phyloP scores from a whole-genome alignment of 441 rosid genomes.

The Eutrema salsugineum region DNA sequence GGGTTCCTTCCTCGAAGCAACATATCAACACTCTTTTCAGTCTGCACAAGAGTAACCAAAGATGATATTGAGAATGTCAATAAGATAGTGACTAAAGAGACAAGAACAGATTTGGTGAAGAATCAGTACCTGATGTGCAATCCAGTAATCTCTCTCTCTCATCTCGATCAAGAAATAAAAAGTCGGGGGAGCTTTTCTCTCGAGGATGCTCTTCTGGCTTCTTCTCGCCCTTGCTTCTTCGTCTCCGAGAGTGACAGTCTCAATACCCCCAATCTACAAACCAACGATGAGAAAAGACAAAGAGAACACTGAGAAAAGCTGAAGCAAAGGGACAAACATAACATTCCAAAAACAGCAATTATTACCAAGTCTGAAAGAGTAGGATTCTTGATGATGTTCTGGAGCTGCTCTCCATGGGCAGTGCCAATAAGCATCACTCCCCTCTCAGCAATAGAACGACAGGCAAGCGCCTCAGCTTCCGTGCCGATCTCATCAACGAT shows the following conservation, averaged over 20 bases:
- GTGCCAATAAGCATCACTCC: conserved; percentile 69
- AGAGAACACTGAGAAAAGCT: not conserved
- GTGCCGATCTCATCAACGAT: conserved; percentile 72
- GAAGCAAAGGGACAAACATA: not conserved
- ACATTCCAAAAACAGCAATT: not conserved
- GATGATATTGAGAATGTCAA: not conserved
- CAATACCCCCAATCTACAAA: conserved; percentile 63
- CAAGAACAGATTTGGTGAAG: not conserved
- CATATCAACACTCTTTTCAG: conserved; percentile 66
- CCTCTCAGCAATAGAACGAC: conserved; percentile 65
- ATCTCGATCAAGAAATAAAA: conserved; percentile 70
- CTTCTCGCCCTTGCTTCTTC: conserved; percentile 59
- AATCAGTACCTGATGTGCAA: conserved; percentile 44
- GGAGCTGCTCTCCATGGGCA: conserved; percentile 65
- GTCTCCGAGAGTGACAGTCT: conserved; percentile 61
- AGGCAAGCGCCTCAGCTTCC: conserved; percentile 66
- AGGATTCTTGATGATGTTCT: conserved; percentile 56
- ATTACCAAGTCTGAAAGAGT: conserved; percentile 60
- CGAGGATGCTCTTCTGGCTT: conserved; percentile 55
- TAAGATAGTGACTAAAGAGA: not conserved
- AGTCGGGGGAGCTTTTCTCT: conserved; percentile 63
- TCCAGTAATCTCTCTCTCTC: conserved; percentile 65
- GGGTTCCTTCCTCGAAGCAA: conserved; percentile 57
- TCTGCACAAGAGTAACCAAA: conserved; percentile 35
- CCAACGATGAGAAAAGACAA: not conserved